phyloP scores from a whole-genome alignment of 208 protist genomes.

The Phytomonas francai region DNA sequence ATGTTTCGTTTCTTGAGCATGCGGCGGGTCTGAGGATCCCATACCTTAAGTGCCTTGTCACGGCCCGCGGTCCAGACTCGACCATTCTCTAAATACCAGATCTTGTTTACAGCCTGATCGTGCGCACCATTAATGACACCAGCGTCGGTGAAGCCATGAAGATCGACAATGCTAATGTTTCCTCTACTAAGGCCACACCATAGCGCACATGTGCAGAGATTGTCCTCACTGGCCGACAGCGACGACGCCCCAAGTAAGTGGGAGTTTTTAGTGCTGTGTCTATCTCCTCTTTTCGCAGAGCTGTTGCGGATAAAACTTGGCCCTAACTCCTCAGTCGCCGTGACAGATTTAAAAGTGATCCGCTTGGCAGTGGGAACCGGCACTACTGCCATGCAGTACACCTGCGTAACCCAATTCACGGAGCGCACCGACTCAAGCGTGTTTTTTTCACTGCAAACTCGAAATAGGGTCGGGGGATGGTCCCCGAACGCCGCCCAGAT shows the following conservation, averaged over 20 bases:
- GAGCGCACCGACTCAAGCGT: slow-evolving; percentile 40
- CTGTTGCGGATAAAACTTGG: not conserved
- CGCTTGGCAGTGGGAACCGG: slow-evolving; percentile 38
- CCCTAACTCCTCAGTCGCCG: not conserved
- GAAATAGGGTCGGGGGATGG: slow-evolving; percentile 53
- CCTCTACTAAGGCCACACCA: slow-evolving; percentile 80
- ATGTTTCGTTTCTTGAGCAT: slow-evolving; percentile 77
- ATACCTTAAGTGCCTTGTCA: slow-evolving; percentile 79
- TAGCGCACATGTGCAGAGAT: slow-evolving; percentile 25
- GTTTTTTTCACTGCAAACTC: slow-evolving; percentile 30
- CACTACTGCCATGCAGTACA: slow-evolving; percentile 79
- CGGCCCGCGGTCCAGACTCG: slow-evolving; percentile 79
- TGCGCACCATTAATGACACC: slow-evolving; percentile 62
- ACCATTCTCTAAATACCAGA: slow-evolving; percentile 68
- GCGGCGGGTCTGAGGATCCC: slow-evolving; percentile 75
- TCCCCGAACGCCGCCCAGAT: slow-evolving; percentile 74
- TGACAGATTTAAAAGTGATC: slow-evolving; percentile 58
- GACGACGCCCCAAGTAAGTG: slow-evolving; percentile 5
- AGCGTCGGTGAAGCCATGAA: slow-evolving; percentile 30
- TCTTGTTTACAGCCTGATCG: slow-evolving; percentile 51
- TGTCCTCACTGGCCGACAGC: not conserved
- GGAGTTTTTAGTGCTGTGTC: slow-evolving; percentile 13
- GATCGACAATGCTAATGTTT: slow-evolving; percentile 64
- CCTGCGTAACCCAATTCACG: slow-evolving; percentile 59
- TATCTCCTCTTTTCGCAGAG: slow-evolving; percentile 9